phyloP scores from a whole-genome alignment of 2,329 filamentous ascomycete species.

The Purpureocillium lavendulum region DNA sequence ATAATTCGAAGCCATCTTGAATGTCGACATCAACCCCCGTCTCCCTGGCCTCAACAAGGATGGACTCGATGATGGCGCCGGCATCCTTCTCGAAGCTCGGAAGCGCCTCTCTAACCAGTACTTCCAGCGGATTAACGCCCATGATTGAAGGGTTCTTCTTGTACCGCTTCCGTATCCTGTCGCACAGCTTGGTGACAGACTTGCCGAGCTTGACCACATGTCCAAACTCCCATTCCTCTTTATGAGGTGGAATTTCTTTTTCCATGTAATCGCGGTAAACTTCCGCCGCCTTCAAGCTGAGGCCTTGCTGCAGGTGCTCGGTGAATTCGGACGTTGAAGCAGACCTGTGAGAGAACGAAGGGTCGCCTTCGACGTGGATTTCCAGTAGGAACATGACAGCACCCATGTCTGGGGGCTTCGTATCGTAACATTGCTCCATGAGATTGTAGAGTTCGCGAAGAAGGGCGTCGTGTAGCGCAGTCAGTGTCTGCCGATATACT shows the following conservation, averaged over 20 bases:
- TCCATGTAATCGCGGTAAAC: slow-evolving; percentile 74
- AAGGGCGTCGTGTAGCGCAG: slow-evolving; percentile 69
- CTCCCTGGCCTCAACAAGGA: slow-evolving; percentile 64
- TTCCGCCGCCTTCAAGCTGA: slow-evolving; percentile 66
- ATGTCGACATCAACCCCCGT: slow-evolving; percentile 70
- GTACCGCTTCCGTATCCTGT: slow-evolving; percentile 89
- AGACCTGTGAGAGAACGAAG: slow-evolving; percentile 60
- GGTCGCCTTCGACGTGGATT: slow-evolving; percentile 72
- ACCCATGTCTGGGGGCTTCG: slow-evolving; percentile 75
- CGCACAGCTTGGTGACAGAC: slow-evolving; percentile 73
- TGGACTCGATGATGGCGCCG: slow-evolving; percentile 72
- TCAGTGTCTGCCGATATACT: slow-evolving; percentile 67
- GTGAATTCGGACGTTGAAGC: slow-evolving; percentile 67
- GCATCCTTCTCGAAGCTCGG: slow-evolving; percentile 88
- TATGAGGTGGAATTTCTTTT: slow-evolving; percentile 68
- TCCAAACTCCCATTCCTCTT: slow-evolving; percentile 81
- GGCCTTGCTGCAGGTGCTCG: slow-evolving; percentile 60
- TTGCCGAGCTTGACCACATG: slow-evolving; percentile 87
- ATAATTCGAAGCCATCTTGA: slow-evolving; percentile 89
- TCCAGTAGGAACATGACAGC: slow-evolving; percentile 74
- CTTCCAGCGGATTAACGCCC: slow-evolving; percentile 57
- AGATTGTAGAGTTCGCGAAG: slow-evolving; percentile 80
- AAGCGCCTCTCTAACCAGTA: slow-evolving; percentile 75
- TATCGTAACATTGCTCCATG: slow-evolving; percentile 82
- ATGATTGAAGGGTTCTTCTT: slow-evolving; percentile 80